Percentiles rank a stretch among this genome's conserved stretches.
Conservation (phyloP, 495 filamentous ascomycete species). For the Lichenothelia convexa region DNA sequence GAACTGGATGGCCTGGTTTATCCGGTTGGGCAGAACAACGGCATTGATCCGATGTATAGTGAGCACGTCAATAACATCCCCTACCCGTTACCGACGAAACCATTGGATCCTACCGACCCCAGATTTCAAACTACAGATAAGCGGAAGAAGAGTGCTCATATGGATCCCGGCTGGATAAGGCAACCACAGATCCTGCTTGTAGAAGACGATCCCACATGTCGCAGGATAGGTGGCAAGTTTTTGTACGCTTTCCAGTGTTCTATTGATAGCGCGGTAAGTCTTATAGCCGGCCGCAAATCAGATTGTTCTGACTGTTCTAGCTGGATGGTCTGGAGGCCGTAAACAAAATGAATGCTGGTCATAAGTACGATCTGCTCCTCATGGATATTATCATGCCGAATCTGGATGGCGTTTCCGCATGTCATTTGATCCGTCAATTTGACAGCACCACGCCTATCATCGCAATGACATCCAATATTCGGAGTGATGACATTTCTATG, state of each 20-base stretch:
- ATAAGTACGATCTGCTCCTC: constrained; percentile 79
- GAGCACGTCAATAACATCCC: constrained; percentile 90
- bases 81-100: constrained; percentile 50
- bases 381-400: constrained; percentile 99
- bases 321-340: constrained; percentile 85
- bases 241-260: constrained; percentile 71
- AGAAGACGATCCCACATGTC: constrained; percentile 88
- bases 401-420: constrained; percentile 86
- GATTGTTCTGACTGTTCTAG: no score
- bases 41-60: constrained; percentile 86
- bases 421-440: constrained; percentile 81
- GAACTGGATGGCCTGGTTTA: constrained; percentile 77
- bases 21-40: constrained; percentile 71
- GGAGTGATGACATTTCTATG: constrained; percentile 89
- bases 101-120: constrained; percentile 29
- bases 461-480: constrained; percentile 97
- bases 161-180: constrained; percentile 66
- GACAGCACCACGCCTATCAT: constrained; percentile 73
- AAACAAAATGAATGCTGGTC: constrained; percentile 66
- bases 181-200: constrained; percentile 79
- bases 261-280: constrained; percentile 83
- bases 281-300: background rate
- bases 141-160: constrained; percentile 47
- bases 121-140: constrained; percentile 32
- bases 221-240: constrained; percentile 88